A percentile compares a stretch with the other conserved stretches of the same genome.
phyloP scores from a whole-genome alignment of 1,139 yeast genomes.

The Pichia sp. region DNA sequence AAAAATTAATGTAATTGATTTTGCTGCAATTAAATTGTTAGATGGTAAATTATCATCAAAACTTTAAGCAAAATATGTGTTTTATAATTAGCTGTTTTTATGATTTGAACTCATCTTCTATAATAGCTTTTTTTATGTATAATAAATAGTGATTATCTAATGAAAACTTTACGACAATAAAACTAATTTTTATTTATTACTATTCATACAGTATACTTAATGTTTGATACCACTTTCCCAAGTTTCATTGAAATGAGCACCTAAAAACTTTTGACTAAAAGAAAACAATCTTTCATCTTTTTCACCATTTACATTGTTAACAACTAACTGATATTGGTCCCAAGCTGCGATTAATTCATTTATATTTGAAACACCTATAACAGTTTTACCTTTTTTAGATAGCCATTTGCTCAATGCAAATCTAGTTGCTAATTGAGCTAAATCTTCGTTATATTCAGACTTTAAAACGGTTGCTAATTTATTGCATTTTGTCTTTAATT shows the following conservation, averaged over 20 bases:
- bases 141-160: neutral
- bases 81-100: too few species aligned
- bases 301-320: constrained; percentile 30
- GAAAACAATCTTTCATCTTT: constrained; percentile 40
- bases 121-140: neutral
- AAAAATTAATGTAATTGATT: constrained; percentile 70
- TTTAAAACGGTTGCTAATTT: constrained; percentile 44
- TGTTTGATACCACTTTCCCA: constrained; percentile 67
- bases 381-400: constrained; percentile 46
- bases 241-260: constrained; percentile 52
- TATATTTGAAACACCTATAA: constrained; percentile 64
- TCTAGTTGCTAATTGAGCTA: constrained; percentile 77
- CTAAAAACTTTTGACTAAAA: constrained; percentile 44
- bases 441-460: constrained; percentile 41
- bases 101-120: too few species aligned
- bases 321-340: constrained; percentile 48
- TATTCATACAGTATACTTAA: constrained; percentile 2
- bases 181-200: neutral
- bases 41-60: constrained; percentile 25
- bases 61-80: too few species aligned
- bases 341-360: constrained; percentile 60
- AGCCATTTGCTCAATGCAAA: constrained; percentile 64
- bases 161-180: neutral
- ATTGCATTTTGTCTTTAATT: constrained; percentile 49
- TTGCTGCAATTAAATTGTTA: constrained; percentile 68